phyloP scores from a whole-genome alignment of 495 filamentous ascomycete species.

The Xylaria nigripes region DNA sequence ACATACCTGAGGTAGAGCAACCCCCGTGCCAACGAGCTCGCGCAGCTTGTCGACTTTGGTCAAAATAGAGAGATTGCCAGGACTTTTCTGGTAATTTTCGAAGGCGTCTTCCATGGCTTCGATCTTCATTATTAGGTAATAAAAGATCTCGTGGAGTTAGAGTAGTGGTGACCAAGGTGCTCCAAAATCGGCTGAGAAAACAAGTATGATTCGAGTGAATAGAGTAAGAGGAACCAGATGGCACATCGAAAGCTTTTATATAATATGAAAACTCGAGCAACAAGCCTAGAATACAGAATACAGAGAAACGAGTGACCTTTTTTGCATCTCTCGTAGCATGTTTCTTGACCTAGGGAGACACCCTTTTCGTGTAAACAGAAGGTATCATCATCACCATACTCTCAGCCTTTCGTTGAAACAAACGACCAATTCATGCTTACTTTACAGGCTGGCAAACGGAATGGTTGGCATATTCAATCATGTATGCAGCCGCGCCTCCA shows the following conservation, averaged over 20 bases:
- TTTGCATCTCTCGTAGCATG: too few relatives aligned
- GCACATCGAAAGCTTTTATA: too few relatives aligned
- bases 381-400: too few relatives aligned
- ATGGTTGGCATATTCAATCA: neutral
- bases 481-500: neutral
- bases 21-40: conserved; percentile 31
- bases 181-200: too few relatives aligned
- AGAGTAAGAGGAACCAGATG: neutral
- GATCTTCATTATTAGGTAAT: neutral
- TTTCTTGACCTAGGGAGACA: too few relatives aligned
- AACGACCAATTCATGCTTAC: too few relatives aligned
- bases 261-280: neutral
- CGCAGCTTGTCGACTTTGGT: conserved; percentile 34
- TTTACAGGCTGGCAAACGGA: neutral
- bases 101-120: conserved; percentile 9
- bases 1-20: conserved; percentile 32
- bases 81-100: neutral
- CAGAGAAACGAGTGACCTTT: neutral
- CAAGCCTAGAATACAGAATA: neutral
- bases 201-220: neutral
- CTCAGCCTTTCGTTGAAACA: too few relatives aligned
- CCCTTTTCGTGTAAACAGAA: too few relatives aligned
- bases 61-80: conserved; percentile 18
- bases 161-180: too few relatives aligned
- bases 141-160: neutral